Evolutionary conservation across 2,329 filamentous ascomycete species (phyloP).

Genomic region (Purpureocillium takamizusanense): DNA sequence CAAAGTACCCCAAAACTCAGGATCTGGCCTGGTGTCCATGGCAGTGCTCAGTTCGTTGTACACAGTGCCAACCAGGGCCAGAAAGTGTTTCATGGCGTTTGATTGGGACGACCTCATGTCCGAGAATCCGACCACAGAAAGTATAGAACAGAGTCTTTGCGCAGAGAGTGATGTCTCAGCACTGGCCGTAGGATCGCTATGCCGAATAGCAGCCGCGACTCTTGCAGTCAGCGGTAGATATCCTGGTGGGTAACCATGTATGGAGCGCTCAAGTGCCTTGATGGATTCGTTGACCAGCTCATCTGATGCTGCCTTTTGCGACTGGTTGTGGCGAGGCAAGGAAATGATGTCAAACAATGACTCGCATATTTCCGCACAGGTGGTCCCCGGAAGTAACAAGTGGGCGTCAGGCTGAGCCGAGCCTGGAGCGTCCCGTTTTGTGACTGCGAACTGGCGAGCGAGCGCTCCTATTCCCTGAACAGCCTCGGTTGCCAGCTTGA

Average conservation of each 20-base stretch:
- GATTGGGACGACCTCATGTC: constrained; percentile 18
- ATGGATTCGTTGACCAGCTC: constrained; percentile 32
- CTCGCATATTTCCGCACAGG: constrained; percentile 28
- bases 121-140: constrained; percentile 42
- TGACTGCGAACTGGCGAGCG: constrained; percentile 24
- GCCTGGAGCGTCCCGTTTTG: background rate
- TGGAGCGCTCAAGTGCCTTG: constrained; percentile 28
- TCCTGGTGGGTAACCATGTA: constrained; percentile 23
- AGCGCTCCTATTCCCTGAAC: constrained; percentile 37
- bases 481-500: constrained; percentile 32
- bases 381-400: constrained; percentile 23
- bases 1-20: constrained; percentile 27
- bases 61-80: constrained; percentile 27
- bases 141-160: constrained; percentile 28
- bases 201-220: constrained; percentile 15
- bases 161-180: constrained; percentile 17
- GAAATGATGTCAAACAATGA: constrained; percentile 20
- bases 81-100: constrained; percentile 27
- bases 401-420: constrained; percentile 3
- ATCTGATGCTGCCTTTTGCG: constrained; percentile 16
- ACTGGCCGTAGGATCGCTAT: constrained; percentile 11
- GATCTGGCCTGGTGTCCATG: constrained; percentile 20
- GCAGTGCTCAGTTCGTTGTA: constrained; percentile 24
- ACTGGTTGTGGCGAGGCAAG: constrained; percentile 11
- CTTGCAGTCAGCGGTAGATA: constrained; percentile 24